phyloP scores from a whole-genome alignment of 1,284 basidiomycete species.

The Pyrrhoderma lamaoense region DNA sequence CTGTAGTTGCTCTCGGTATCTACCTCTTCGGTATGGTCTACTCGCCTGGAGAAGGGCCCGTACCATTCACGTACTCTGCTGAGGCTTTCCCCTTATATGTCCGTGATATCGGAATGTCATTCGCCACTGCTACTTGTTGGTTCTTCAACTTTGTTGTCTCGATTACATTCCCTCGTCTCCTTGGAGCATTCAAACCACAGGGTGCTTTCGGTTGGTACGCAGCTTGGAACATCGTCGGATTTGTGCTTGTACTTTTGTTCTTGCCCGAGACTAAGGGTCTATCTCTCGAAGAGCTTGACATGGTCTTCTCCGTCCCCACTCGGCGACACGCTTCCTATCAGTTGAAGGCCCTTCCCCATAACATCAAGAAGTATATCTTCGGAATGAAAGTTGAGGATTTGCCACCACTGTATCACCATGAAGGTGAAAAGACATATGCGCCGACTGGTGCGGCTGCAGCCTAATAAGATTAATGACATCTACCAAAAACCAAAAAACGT shows the following conservation, averaged over 20 bases:
- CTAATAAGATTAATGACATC: no score
- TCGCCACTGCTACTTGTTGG: slow-evolving; percentile 45
- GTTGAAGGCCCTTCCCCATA: slow-evolving; percentile 48
- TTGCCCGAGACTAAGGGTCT: slow-evolving; percentile 60
- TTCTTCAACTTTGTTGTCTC: slow-evolving; percentile 50
- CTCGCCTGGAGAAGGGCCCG: slow-evolving; percentile 63
- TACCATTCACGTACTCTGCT: slow-evolving; percentile 59
- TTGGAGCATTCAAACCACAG: slow-evolving; percentile 35
- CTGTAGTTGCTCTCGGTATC: slow-evolving; percentile 48
- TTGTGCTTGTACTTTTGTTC: slow-evolving; percentile 43
- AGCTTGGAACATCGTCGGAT: slow-evolving; percentile 44
- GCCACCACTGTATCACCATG: slow-evolving; percentile 45
- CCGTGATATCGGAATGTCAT: slow-evolving; percentile 43
- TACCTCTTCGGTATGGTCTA: slow-evolving; percentile 55
- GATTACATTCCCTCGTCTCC: slow-evolving; percentile 54
- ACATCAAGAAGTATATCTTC: slow-evolving; percentile 50
- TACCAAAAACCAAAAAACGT: no score
- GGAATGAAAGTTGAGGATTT: slow-evolving; percentile 35
- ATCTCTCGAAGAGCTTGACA: slow-evolving; percentile 56
- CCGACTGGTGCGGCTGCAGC: slow-evolving; percentile 2
- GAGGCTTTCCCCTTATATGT: slow-evolving; percentile 60
- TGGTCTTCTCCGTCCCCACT: slow-evolving; percentile 59
- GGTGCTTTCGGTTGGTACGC: slow-evolving; percentile 51
- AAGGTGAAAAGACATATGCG: slow-evolving; percentile 26
- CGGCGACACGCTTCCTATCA: slow-evolving; percentile 50